A percentile compares a stretch with the other conserved stretches of the same genome.
Evolutionary conservation across 2,329 filamentous ascomycete species (phyloP).

Genomic region (Phyllosticta paracitricarpa): DNA sequence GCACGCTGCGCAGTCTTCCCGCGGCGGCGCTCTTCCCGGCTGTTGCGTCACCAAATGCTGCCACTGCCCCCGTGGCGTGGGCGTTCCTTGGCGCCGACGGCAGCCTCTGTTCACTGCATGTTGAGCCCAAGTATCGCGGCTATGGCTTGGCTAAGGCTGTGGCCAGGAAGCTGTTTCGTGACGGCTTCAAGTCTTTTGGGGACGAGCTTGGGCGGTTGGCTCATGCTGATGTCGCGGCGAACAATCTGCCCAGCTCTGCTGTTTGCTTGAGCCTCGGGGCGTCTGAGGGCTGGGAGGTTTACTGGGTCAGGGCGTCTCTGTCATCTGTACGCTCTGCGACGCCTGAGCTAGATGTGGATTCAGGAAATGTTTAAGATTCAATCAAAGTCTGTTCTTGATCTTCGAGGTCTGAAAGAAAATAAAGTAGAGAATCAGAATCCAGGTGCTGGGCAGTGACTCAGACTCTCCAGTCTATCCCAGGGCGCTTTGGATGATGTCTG

Average conservation of each 20-base stretch:
- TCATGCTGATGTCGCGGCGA: slow-evolving; percentile 50
- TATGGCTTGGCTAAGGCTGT: slow-evolving; percentile 54
- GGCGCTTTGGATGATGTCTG: too few relatives aligned
- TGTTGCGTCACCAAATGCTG: slow-evolving; percentile 12
- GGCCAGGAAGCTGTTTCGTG: slow-evolving; percentile 47
- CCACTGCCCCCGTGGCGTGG: slow-evolving; percentile 49
- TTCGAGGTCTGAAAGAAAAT: too few relatives aligned
- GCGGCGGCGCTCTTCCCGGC: slow-evolving; percentile 29
- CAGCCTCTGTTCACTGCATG: slow-evolving; percentile 51
- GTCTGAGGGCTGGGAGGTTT: slow-evolving; percentile 43
- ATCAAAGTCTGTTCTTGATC: too few relatives aligned
- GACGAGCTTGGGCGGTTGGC: background rate
- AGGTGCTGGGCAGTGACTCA: too few relatives aligned
- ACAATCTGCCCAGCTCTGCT: slow-evolving; percentile 50
- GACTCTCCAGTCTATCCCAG: too few relatives aligned
- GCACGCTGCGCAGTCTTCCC: slow-evolving; percentile 32
- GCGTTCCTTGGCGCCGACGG: slow-evolving; percentile 53
- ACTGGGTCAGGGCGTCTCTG: slow-evolving; percentile 45
- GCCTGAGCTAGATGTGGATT: background rate
- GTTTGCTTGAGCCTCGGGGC: slow-evolving; percentile 56
- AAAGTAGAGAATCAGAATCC: too few relatives aligned
- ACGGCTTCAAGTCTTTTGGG: slow-evolving; percentile 21
- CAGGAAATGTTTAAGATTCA: too few relatives aligned
- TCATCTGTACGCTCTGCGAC: background rate
- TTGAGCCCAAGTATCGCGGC: slow-evolving; percentile 49